Conservation (phyloP, 2,329 filamentous ascomycete species). For the Diaporthe humulicola region DNA sequence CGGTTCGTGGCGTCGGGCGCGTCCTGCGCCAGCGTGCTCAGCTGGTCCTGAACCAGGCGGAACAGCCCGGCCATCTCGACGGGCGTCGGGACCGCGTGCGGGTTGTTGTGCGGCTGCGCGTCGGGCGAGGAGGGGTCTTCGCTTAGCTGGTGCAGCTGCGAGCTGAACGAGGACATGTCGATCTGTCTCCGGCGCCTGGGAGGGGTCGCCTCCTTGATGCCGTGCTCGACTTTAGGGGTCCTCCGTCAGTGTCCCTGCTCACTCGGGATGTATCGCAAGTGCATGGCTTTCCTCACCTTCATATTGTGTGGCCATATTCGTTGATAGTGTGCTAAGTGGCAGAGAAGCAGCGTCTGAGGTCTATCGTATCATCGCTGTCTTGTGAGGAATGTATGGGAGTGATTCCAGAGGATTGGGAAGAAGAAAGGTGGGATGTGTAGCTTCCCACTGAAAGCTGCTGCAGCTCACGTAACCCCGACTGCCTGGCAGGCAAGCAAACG, state of each 20-base stretch:
- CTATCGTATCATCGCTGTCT: neutral
- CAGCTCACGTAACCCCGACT: conserved; percentile 20
- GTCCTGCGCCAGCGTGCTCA: conserved; percentile 63
- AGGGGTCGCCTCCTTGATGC: conserved; percentile 62
- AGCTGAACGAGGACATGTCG: conserved; percentile 75
- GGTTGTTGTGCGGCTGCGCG: conserved; percentile 64
- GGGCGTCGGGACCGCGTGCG: conserved; percentile 71
- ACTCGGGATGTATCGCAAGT: conserved; percentile 16
- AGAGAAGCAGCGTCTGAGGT: too few relatives aligned
- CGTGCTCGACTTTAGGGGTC: conserved; percentile 70
- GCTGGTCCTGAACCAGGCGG: conserved; percentile 71
- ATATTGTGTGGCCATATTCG: conserved; percentile 68
- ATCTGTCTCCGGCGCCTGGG: conserved; percentile 64
- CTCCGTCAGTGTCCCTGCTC: conserved; percentile 20
- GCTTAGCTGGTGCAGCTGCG: conserved; percentile 66
- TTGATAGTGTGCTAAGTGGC: neutral
- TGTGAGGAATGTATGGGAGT: neutral
- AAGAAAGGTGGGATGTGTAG: neutral
- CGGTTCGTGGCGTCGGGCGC: conserved; percentile 64
- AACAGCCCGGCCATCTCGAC: conserved; percentile 69
- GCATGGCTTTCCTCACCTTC: conserved; percentile 57
- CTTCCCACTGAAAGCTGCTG: neutral
- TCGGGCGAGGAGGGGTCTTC: conserved; percentile 47
- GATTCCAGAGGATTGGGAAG: neutral
- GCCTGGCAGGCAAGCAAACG: conserved; percentile 26